Conservation (phyloP, 495 filamentous ascomycete genomes). For the Penicillium taxi region DNA sequence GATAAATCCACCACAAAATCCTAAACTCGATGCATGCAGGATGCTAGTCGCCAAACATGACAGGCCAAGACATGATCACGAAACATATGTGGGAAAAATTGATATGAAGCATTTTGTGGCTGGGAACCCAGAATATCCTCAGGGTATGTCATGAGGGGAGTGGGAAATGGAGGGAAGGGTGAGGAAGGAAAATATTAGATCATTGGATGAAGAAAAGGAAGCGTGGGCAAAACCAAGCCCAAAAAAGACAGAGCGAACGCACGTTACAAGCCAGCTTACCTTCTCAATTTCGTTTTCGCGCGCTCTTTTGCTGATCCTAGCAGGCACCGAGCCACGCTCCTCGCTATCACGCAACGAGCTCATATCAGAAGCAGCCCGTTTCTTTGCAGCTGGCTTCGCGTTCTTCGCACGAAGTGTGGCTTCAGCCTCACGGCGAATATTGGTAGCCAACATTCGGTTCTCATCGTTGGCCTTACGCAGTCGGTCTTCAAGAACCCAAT, state of each 20-base stretch:
- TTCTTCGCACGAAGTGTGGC: constrained; percentile 31
- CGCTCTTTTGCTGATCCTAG: constrained; percentile 58
- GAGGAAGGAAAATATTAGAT: neutral
- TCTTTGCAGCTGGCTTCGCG: constrained; percentile 47
- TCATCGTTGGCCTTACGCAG: constrained; percentile 91
- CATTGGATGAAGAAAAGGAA: neutral
- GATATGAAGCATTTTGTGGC: too few species aligned
- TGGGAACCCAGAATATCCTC: too few species aligned
- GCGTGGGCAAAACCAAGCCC: neutral
- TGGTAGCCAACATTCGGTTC: constrained; percentile 72
- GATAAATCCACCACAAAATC: too few species aligned
- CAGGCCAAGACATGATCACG: too few species aligned
- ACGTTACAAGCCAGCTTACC: constrained; percentile 44
- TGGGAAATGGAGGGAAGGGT: neutral
- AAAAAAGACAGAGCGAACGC: neutral
- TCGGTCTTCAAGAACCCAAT: constrained; percentile 94
- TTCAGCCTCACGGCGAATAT: constrained; percentile 37
- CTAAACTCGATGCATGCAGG: too few species aligned
- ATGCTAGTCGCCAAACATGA: too few species aligned
- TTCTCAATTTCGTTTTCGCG: constrained; percentile 77
- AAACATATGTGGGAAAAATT: too few species aligned
- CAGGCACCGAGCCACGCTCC: constrained; percentile 64
- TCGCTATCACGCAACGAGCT: constrained; percentile 80
- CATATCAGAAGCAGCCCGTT: constrained; percentile 60
- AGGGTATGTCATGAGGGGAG: neutral